phyloP scores from a whole-genome alignment of 495 filamentous ascomycete genomes.

The Parathielavia hyrcaniae region DNA sequence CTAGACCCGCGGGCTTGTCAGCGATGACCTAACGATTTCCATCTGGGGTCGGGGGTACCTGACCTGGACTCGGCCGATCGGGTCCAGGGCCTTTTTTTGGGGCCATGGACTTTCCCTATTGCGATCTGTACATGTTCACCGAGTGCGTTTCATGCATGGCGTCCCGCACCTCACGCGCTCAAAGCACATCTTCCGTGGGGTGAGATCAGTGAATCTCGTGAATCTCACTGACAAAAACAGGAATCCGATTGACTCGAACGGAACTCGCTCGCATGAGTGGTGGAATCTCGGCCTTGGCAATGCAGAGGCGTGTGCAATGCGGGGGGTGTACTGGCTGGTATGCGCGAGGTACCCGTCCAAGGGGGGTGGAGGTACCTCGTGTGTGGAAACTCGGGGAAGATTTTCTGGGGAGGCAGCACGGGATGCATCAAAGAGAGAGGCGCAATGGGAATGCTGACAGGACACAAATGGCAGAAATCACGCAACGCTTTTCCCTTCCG shows the following conservation, averaged over 20 bases:
- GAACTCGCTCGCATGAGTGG: constrained; percentile 24
- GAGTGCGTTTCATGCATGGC: constrained; percentile 7
- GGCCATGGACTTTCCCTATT: no score
- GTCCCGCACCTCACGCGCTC: constrained; percentile 3
- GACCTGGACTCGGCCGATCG: not conserved
- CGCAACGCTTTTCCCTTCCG: not conserved
- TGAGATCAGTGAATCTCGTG: constrained; percentile 20
- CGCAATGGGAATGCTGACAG: not conserved
- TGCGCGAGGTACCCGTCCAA: constrained; percentile 20
- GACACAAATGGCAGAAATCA: not conserved
- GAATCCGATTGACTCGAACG: constrained; percentile 26
- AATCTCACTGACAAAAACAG: constrained; percentile 24
- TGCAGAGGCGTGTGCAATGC: constrained; percentile 20
- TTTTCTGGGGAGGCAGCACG: constrained; percentile 22
- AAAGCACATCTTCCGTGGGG: constrained; percentile 13
- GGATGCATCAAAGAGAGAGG: constrained; percentile 25
- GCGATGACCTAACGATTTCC: constrained; percentile 34
- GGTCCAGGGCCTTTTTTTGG: no score
- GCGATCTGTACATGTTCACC: constrained; percentile 7
- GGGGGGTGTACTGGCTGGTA: constrained; percentile 19
- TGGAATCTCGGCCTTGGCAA: constrained; percentile 15
- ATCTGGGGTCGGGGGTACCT: constrained; percentile 19
- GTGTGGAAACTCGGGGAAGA: constrained; percentile 26
- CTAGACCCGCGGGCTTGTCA: constrained; percentile 18
- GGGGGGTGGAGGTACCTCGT: constrained; percentile 13